Evolutionary conservation across 179 eudicot genomes (phyloP).

Genomic region (Heliamphora pulchella): DNA sequence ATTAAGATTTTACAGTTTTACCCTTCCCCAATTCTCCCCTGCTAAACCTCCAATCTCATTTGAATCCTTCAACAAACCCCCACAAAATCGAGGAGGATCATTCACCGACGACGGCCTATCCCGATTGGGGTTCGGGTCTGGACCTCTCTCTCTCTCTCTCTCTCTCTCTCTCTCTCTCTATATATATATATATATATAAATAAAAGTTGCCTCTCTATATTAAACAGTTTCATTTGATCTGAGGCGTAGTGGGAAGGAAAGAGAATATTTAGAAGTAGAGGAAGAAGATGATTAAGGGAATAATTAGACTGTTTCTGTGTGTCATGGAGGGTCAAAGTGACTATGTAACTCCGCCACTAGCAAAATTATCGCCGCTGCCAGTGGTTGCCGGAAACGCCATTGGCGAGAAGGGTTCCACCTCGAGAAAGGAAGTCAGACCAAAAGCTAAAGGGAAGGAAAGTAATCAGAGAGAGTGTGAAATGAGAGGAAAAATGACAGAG

Average conservation of each 20-base stretch:
- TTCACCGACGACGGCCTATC: no score
- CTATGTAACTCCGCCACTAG: constrained; percentile 16
- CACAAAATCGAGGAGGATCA: no score
- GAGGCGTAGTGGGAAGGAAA: neutral
- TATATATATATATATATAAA: neutral
- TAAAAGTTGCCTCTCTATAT: neutral
- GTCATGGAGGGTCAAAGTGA: constrained; percentile 25
- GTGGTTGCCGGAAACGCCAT: neutral
- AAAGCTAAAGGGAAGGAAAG: neutral
- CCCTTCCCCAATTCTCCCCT: no score
- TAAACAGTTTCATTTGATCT: neutral
- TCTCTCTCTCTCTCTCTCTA: neutral
- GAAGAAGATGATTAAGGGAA: neutral
- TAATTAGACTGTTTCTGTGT: constrained; percentile 11
- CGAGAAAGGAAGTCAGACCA: neutral
- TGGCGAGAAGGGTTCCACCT: constrained; percentile 15
- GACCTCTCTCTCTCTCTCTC: no score
- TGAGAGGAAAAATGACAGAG: constrained; percentile 22
- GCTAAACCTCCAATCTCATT: no score
- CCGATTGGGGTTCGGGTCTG: no score
- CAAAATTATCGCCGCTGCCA: constrained; percentile 1
- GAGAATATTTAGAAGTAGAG: neutral
- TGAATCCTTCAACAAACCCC: no score
- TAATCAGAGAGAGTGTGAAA: constrained; percentile 9
- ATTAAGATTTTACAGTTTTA: no score